Evolutionary conservation across 2,329 filamentous ascomycete genomes (phyloP).

Genomic region (Fusarium humuli): DNA sequence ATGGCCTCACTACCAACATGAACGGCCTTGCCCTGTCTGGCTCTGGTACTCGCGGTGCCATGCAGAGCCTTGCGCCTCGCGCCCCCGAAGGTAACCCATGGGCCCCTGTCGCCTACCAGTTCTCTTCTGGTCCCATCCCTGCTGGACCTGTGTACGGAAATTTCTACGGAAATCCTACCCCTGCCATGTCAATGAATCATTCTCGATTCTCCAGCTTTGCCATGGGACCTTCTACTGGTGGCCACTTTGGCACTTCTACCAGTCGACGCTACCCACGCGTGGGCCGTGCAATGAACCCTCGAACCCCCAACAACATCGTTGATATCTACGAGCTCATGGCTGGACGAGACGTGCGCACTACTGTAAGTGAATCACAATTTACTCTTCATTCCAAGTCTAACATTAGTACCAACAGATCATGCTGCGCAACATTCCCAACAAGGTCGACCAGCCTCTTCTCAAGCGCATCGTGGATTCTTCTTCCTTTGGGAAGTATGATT

Average conservation of each 20-base stretch:
- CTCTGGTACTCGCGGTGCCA: neutral
- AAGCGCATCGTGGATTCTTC: constrained; percentile 84
- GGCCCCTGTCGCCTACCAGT: constrained; percentile 41
- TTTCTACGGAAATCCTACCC: constrained; percentile 47
- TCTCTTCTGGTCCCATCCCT: constrained; percentile 26
- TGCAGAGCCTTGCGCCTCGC: constrained; percentile 19
- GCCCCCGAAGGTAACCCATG: constrained; percentile 26
- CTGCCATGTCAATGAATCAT: constrained; percentile 52
- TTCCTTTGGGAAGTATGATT: constrained; percentile 87
- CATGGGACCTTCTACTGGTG: neutral
- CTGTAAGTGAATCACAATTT: constrained; percentile 61
- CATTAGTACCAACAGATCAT: constrained; percentile 72
- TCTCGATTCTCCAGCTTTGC: constrained; percentile 41
- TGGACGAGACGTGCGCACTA: constrained; percentile 80
- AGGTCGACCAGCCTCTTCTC: constrained; percentile 80
- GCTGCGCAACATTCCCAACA: constrained; percentile 94
- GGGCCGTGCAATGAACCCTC: neutral
- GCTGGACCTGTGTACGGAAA: constrained; percentile 46
- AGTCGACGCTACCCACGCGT: constrained; percentile 27
- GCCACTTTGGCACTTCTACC: constrained; percentile 31
- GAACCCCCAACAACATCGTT: constrained; percentile 66
- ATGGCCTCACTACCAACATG: constrained; percentile 30
- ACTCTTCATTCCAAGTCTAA: neutral
- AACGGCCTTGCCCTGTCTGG: constrained; percentile 32
- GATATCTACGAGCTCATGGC: constrained; percentile 55